Base-by-base conservation (phyloP, 2,329 filamentous ascomycete genomes). In the Ambrosiella xylebori region DNA sequence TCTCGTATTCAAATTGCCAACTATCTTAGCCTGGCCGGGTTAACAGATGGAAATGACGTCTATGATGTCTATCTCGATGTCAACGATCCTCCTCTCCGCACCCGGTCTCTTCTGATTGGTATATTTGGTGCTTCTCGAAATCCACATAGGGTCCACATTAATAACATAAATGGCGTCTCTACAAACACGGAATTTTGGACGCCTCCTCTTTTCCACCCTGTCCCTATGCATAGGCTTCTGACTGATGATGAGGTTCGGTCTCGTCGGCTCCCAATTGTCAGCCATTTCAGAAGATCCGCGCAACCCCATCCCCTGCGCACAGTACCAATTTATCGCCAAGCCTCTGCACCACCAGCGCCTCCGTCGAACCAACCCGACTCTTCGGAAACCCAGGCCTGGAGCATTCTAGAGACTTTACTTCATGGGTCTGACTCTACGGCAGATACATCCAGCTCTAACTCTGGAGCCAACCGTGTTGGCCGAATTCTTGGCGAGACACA, bases 361-460 rank as follows among this genome's bases (percentile, higher is more conserved):
- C 27, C 27, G 27, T 27, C 27, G 27, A 27, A 27, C 27, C 27
- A 27, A 3, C 27, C 27, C 3, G 27, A 27, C 4, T 27, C 4
- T 3, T 27, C 27, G 3, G 27, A 27, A 27, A 27, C 27, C 27
- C 27, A 82, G 59, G 88, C 91, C 3, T 96, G 91, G 93, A 88
- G 89, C 62, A 88, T 86, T 17, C 84, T 97, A 62, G 90, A 96
- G 64, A 86, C 84, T 68, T 89, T 87, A 49, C 79, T 88, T 62
- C 84, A 90, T 61, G 77, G 27, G 27, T 27, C 27, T 27, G 27
- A 3, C 27, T 27, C 27, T 27, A 27, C 27, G 27, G 27, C 27
- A 27, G 27, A 27, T 27, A 3, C 27, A 27, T 27, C 27, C 27
- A 27, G 27, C 27, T 27, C 79, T 15, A 47, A 37, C 19, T 17